phyloP scores from a whole-genome alignment of 2,329 filamentous ascomycete genomes.

The Fusarium palustre region DNA sequence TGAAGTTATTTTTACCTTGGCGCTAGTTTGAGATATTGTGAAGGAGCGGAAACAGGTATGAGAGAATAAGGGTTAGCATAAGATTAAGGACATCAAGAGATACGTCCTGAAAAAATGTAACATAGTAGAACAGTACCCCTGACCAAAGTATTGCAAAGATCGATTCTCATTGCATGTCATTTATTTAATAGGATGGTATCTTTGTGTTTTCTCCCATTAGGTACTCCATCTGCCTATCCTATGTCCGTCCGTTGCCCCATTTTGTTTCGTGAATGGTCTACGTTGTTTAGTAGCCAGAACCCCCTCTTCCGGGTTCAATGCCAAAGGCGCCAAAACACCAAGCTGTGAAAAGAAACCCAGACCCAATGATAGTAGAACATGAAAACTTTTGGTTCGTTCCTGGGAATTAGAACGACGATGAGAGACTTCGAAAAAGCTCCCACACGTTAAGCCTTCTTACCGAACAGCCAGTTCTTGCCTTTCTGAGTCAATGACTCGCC shows the following conservation, averaged over 20 bases:
- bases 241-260: constrained; percentile 4
- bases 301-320: constrained; percentile 8
- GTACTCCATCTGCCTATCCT: constrained; percentile 5
- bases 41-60: background rate
- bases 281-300: constrained; percentile 6
- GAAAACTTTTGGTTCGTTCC: background rate
- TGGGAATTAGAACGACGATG: background rate
- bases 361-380: constrained; percentile 13
- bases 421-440: background rate
- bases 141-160: constrained; percentile 11
- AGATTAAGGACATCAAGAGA: constrained; percentile 18
- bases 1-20: background rate
- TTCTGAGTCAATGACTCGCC: constrained; percentile 52
- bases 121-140: constrained; percentile 36
- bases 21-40: constrained; percentile 12
- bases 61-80: background rate
- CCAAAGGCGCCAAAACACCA: constrained; percentile 44
- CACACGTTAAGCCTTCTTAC: constrained; percentile 57
- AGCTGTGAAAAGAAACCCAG: constrained; percentile 33
- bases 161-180: constrained; percentile 22
- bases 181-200: constrained; percentile 40
- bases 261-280: constrained; percentile 14
- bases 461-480: constrained; percentile 63
- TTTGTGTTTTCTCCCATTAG: constrained; percentile 32
- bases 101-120: constrained; percentile 33